Evolutionary conservation across 805 yeast species (phyloP).

Genomic region (Phaffomyces antillensis): DNA sequence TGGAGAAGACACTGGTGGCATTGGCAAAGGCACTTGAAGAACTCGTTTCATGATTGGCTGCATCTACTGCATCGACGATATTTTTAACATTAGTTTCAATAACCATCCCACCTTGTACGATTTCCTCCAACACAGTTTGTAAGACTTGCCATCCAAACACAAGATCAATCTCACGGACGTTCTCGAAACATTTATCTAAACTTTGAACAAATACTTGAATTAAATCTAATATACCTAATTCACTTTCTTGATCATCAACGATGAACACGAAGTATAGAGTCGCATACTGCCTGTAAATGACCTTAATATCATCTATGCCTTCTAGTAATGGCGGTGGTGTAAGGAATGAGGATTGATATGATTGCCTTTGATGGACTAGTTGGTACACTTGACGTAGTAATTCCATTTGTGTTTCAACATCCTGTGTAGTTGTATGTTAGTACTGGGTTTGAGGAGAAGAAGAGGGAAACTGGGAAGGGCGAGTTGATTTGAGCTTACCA

Average conservation of each 20-base stretch:
- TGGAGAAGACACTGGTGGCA: constrained; percentile 22
- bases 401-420: constrained; percentile 71
- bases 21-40: constrained; percentile 24
- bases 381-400: constrained; percentile 78
- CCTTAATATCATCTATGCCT: constrained; percentile 69
- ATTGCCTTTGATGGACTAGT: constrained; percentile 61
- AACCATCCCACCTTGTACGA: constrained; percentile 97
- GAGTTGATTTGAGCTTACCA: constrained; percentile 28
- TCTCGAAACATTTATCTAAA: constrained; percentile 84
- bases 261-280: constrained; percentile 93
- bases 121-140: constrained; percentile 84
- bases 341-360: constrained; percentile 78
- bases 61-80: constrained; percentile 80
- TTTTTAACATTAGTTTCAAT: constrained; percentile 81
- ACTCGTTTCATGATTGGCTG: constrained; percentile 32
- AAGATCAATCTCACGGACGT: constrained; percentile 91
- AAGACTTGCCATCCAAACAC: constrained; percentile 99
- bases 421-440: constrained; percentile 29
- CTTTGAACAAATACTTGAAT: constrained; percentile 97
- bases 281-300: constrained; percentile 91
- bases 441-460: background rate
- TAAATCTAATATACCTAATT: constrained; percentile 85
- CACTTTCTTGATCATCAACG: constrained; percentile 94
- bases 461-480: no score
- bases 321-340: constrained; percentile 76